Base-by-base conservation (phyloP, 2,329 filamentous ascomycete species). In the Chaetomium sp. region DNA sequence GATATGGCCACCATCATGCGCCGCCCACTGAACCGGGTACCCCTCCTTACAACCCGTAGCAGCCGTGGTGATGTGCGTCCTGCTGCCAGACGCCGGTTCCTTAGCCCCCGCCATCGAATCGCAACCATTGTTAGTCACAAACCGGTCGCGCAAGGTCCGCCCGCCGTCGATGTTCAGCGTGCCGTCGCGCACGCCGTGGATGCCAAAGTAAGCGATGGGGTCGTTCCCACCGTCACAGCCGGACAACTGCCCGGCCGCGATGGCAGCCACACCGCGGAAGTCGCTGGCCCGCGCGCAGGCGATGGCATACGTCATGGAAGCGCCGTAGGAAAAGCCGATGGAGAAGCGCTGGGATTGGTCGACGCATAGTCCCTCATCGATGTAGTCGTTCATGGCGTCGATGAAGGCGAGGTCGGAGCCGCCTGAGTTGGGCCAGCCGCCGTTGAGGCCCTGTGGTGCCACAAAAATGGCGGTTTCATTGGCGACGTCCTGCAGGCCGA, bases 321-420 rank as follows among this genome's bases (percentile, higher is more conserved):
- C 73, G 42, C 74, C 74, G 57, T 72, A 76, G 53, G 69, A 71
- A 63, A 72, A 76, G 12, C 73, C 73, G 1, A 70, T 72, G 27
- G 73, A 67, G 62, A 75, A 77, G 57, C 70, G 66, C 53, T 69
- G 68, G 33, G 60, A 64, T 52, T 70, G 62, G 53, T 77, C 68
- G n/a, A 77, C 64, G 56, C 75, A 77, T 44, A 76, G 69, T 32
- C 69, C 66, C 8, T 62, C 59, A 57, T 74, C 67, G 37, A 75
- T 62, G 11, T 64, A 64, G 34, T 66, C 62, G 35, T 74, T 59
- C 51, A 77, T 70, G 2, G 64, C 59, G 51, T 75, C 70, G 46
- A 73, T 65, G 56, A 77, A 74, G 0, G 64, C 65, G 49, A 75
- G 62, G 51, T 76, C 74, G 49, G 73, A 68, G 33, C 73, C 73